Evolutionary conservation across 139 green algal genomes (phyloP), one percentile per base, ranked within the genome.

Genomic region (Monoraphidium neglectum): DNA sequence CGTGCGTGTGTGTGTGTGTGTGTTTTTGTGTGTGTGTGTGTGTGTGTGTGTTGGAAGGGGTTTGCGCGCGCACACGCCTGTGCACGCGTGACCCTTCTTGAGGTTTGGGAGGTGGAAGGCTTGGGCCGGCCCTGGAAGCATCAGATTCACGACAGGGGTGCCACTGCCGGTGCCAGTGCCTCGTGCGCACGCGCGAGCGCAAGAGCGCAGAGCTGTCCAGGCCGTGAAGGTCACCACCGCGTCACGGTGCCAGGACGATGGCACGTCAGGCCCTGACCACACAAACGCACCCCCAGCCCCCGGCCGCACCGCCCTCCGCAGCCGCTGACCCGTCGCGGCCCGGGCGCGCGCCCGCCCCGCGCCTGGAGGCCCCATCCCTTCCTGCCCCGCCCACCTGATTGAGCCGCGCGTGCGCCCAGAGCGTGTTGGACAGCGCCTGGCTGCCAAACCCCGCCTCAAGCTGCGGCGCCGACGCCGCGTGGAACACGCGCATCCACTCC

Each of bases 361-460:
- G n/a, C n/a, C n/a, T n/a, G n/a, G n/a, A n/a, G n/a, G n/a, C n/a
- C 15, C 18, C 63, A 47, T 60, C 32, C n/a, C n/a, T 49, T 49
- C 28, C 23, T 49, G 21, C 30, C 62, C 1, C 30, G 30, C 33
- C 12, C 46, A 78, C 72, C 46, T 47, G 46, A 5, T 33, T 32
- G 6, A 57, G 66, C 28, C 46, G 46, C 26, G 53, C 75, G 6
- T 68, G 75, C 65, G 75, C 75, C 36, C 59, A 68, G 26, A 74
- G 40, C 33, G 54, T 75, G 40, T 80, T 80, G 30, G 75, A 65
- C 51, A 80, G 54, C 37, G 65, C 65, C 54, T 80, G 75, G 21
- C 38, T 69, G 53, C 66, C 40, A 51, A 51, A 51, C 5, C 51
- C 65, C 38, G 40, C 28, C 23, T 61, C 66, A 36, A 80, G 63